Evolutionary conservation across 495 filamentous ascomycete species (phyloP), one percentile per base, ranked within the genome.

Genomic region (Chaetomidium leptoderma): DNA sequence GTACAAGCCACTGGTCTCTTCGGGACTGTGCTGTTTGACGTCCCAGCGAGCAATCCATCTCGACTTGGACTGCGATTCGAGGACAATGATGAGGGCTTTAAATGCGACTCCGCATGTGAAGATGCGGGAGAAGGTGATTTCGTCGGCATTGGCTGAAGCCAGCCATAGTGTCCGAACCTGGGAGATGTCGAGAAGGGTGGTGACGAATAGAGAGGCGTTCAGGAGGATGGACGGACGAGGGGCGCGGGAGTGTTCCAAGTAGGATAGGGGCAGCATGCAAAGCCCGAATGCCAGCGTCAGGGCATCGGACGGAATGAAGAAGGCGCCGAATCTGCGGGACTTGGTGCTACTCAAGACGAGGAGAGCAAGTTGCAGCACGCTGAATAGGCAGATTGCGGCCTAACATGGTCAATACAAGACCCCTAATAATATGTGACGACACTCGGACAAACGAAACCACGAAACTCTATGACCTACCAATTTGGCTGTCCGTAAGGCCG

Each of bases 141-240:
- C 68, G 32, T 58, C 43, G 19, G 19, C 19, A 21, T 67, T 70
- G 46, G 55, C 36, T 1, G 70, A 72, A n/a, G 74, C 69, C 6
- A 87, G 71, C 77, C 80, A 88, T 19, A 84, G 66, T 0, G 83
- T 88, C 39, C 86, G 70, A 11, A 73, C 66, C 43, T 75, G 78
- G 0, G 79, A 76, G 32, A 74, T 65, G 63, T 87, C 84, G 19
- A 88, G 78, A 10, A 87, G 64, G n/a, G 83, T 47, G 0, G 81
- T 81, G 57, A 83, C 59, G 43, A 84, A 73, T 1, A 90, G 73
- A 63, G 86, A 90, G 8, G 74, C 55, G 50, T 81, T 79, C 35
- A 89, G 68, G 10, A 88, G 57, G 32, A 78, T 70, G 0, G 87
- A 89, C 0, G 86, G 84, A 44, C 77, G 74, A 26, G 67, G 55